Evolutionary conservation across 1,284 basidiomycete species (phyloP), one percentile per base, ranked within the genome.

Genomic region (Phlebopus sp.): DNA sequence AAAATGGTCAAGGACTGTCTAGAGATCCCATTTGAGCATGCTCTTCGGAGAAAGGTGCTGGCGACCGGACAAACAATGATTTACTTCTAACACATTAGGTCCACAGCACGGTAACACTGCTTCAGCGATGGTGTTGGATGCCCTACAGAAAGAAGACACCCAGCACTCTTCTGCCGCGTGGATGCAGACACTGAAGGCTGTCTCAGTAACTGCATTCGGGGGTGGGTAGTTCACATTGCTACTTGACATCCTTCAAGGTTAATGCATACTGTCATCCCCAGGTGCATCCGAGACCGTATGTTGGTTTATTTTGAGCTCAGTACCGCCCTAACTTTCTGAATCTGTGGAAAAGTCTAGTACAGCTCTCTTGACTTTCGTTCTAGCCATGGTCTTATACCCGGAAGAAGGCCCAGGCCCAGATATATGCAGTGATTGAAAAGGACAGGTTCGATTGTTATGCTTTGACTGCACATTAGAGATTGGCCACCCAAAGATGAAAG

Each of bases 281-380:
- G 60, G 51, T 37, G 60, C 34, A 4, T 44, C 58, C 5, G 63
- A 60, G 9, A 59, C 43, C 40, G 58, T 61, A 25, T 9, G 54
- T 54, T 19, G 23, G 1, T 29, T 8, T 4, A 29, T 29, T 9
- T 29, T 29, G 4, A 9, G 8, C 25, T 25, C 25, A 25, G 25
- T 23, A 23, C 21, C 21, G 8, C 25, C 4, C 8, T 29, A 29
- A 29, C 27, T 8, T 11, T 9, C 27, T 29, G 27, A 29, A 2
- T 8, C 8, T 4, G 27, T 29, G 27, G 2, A 29, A 29, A 29
- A 29, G 27, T 29, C 27, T 9, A 29, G 27, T 8, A 5, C 27
- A 9, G 10, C 27, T 25, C 37, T 57, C 19, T 1, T n/a, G 11
- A 27, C 25, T 9, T 49, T 52, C 32, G 23, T 44, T 8, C n/a